Evolutionary conservation across 345 rosid genomes (phyloP).

Genomic region (Anastatica hierochuntica): DNA sequence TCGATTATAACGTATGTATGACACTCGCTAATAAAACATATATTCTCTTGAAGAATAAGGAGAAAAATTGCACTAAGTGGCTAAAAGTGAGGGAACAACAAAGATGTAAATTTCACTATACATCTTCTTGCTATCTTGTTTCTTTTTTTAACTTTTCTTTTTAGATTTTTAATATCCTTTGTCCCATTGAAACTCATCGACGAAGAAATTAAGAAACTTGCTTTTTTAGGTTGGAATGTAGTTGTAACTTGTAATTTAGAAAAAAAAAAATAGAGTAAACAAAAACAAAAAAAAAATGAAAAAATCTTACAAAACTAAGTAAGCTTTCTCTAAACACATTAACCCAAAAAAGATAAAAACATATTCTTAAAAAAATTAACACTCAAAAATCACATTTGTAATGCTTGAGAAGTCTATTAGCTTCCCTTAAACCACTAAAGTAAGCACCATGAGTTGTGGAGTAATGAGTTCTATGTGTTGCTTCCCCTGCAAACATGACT

Average conservation of each 20-base stretch:
- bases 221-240: conserved; percentile 15
- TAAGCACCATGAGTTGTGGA: conserved; percentile 98
- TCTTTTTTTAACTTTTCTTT: conserved; percentile 8
- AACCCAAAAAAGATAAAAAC: neutral
- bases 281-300: conserved; percentile 20
- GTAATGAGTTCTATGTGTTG: conserved; percentile 90
- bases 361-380: conserved; percentile 16
- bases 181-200: conserved; percentile 17
- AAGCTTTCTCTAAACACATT: conserved; percentile 23
- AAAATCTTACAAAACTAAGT: conserved; percentile 20
- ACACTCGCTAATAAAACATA: too few relatives aligned
- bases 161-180: conserved; percentile 10
- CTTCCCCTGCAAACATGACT: conserved; percentile 94
- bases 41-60: too few relatives aligned
- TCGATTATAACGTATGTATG: too few relatives aligned
- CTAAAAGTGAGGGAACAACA: too few relatives aligned
- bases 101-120: too few relatives aligned
- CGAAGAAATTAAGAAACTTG: conserved; percentile 8
- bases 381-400: conserved; percentile 47
- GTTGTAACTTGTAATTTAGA: conserved; percentile 19
- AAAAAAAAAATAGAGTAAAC: neutral
- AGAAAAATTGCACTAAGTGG: too few relatives aligned
- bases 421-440: conserved; percentile 90
- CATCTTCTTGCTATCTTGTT: too few relatives aligned
- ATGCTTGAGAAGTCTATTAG: conserved; percentile 87